Conservation (phyloP, 2,329 filamentous ascomycete species). For the Nemania bipapillata region DNA sequence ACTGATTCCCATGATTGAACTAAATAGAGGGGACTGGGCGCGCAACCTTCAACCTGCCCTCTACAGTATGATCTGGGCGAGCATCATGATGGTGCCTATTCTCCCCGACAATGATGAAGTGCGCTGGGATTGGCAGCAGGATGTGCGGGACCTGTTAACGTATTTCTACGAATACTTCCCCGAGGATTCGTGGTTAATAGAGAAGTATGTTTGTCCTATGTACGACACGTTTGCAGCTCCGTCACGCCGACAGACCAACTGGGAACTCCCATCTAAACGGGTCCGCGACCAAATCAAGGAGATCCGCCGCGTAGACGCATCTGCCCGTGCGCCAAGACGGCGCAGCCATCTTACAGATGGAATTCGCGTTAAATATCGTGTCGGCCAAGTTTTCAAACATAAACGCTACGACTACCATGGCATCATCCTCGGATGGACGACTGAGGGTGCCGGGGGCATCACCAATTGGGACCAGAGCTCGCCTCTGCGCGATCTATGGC, state of each 20-base stretch:
- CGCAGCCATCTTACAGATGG: slow-evolving; percentile 48
- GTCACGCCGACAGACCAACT: slow-evolving; percentile 48
- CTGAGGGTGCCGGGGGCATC: slow-evolving; percentile 70
- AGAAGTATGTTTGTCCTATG: slow-evolving; percentile 73
- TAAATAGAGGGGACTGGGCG: slow-evolving; percentile 63
- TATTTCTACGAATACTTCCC: slow-evolving; percentile 73
- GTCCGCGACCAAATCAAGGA: slow-evolving; percentile 54
- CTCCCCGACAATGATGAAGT: slow-evolving; percentile 53
- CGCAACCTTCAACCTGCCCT: slow-evolving; percentile 68
- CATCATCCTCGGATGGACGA: slow-evolving; percentile 88
- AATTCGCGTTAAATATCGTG: slow-evolving; percentile 67
- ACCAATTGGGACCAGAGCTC: slow-evolving; percentile 66
- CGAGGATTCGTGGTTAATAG: slow-evolving; percentile 77
- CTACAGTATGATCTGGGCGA: slow-evolving; percentile 80
- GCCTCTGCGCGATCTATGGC: slow-evolving; percentile 36
- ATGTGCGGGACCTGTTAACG: slow-evolving; percentile 72
- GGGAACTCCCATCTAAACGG: slow-evolving; percentile 51
- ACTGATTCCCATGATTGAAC: slow-evolving; percentile 53
- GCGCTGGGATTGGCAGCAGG: slow-evolving; percentile 66
- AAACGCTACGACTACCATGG: slow-evolving; percentile 81
- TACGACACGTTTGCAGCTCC: slow-evolving; percentile 59
- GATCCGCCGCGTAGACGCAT: slow-evolving; percentile 59
- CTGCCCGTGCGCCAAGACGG: slow-evolving; percentile 51
- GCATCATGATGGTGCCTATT: slow-evolving; percentile 65
- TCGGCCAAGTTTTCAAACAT: slow-evolving; percentile 88